phyloP scores from a whole-genome alignment of 192 early-diverging fungal species.

The Gonapodya sp. region DNA sequence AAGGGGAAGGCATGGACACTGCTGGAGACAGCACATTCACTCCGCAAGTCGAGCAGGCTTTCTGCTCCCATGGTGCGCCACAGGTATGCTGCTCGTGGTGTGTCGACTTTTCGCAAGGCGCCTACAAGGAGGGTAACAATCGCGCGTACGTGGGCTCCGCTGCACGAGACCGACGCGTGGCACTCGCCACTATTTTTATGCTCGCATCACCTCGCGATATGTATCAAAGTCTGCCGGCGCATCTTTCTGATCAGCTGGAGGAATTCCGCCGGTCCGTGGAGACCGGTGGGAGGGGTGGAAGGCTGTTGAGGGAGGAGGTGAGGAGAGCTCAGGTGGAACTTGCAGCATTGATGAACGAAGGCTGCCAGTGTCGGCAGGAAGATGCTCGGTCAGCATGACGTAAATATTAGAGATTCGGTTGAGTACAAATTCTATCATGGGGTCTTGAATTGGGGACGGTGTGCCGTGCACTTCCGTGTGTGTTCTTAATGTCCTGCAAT shows the following conservation, averaged over 20 bases:
- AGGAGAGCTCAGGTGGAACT: slow-evolving; percentile 21
- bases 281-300: not conserved
- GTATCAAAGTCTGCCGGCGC: slow-evolving; percentile 36
- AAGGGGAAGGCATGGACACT: slow-evolving; percentile 38
- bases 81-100: slow-evolving; percentile 25
- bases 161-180: slow-evolving; percentile 20
- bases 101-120: slow-evolving; percentile 24
- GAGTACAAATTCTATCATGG: slow-evolving; percentile 47
- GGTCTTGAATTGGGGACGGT: too few relatives aligned
- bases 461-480: too few relatives aligned
- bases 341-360: slow-evolving; percentile 33
- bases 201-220: slow-evolving; percentile 45
- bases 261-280: not conserved
- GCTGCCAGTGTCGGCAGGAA: slow-evolving; percentile 38
- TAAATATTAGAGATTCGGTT: slow-evolving; percentile 33
- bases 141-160: slow-evolving; percentile 20
- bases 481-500: too few relatives aligned
- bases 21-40: slow-evolving; percentile 34
- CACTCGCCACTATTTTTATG: slow-evolving; percentile 52
- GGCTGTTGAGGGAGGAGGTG: not conserved
- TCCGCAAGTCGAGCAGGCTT: slow-evolving; percentile 39
- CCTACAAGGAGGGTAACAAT: slow-evolving; percentile 27
- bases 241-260: slow-evolving; percentile 31
- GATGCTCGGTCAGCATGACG: slow-evolving; percentile 24
- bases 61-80: slow-evolving; percentile 31